phyloP scores from a whole-genome alignment of 345 rosid genomes.

The Gossypioides kirkii region DNA sequence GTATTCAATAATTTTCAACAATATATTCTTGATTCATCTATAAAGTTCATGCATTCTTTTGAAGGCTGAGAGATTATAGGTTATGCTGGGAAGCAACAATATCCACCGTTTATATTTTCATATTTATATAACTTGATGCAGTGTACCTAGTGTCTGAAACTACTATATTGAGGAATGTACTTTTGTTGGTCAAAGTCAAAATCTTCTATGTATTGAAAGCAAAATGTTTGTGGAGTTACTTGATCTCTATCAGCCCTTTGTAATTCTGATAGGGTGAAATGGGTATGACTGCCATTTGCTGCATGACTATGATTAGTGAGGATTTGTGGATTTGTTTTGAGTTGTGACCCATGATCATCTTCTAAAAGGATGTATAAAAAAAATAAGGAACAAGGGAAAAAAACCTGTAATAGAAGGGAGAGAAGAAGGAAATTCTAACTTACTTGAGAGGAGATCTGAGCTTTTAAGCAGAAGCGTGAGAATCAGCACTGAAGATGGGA shows the following conservation, averaged over 20 bases:
- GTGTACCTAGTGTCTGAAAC: background rate
- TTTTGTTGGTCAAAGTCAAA: background rate
- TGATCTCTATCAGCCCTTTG: background rate
- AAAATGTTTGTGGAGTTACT: background rate
- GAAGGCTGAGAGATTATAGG: background rate
- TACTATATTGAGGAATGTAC: background rate
- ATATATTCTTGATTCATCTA: background rate
- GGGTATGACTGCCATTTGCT: background rate
- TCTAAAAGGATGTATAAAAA: background rate
- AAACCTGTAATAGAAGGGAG: background rate
- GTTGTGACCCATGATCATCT: background rate
- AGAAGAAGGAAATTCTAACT: background rate
- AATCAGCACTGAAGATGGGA: background rate
- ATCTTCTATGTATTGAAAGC: background rate
- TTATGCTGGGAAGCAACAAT: background rate
- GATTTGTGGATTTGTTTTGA: background rate
- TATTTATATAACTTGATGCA: background rate
- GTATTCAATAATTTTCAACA: background rate
- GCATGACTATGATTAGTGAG: background rate
- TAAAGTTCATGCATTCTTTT: background rate
- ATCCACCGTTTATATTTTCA: background rate
- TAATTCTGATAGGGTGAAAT: background rate
- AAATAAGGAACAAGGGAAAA: background rate
- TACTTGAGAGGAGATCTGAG: background rate
- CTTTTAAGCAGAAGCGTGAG: background rate